These are phyloP conservation scores for Leccinum aurantiacum DNA, from an alignment of 768 basidiomycete species.

Conservation along the genomic window DNA sequence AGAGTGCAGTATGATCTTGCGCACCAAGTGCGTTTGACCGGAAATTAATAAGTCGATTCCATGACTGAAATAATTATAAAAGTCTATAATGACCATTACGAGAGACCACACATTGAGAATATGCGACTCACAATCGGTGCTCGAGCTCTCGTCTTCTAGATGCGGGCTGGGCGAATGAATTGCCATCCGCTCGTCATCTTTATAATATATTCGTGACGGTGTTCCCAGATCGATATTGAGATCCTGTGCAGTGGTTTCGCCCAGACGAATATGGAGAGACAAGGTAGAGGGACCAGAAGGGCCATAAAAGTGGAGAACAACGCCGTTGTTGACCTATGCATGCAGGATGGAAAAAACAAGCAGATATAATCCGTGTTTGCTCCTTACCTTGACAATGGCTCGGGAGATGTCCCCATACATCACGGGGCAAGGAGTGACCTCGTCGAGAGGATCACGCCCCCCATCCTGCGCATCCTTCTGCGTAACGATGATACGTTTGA, in stretches of 20 bases:
- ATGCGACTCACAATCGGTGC: conserved; percentile 48
- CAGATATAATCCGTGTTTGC: background rate
- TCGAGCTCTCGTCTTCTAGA: conserved; percentile 46
- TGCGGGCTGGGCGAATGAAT: conserved; percentile 61
- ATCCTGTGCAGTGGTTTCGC: conserved; percentile 82
- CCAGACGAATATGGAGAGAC: conserved; percentile 61
- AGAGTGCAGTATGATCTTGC: conserved; percentile 84
- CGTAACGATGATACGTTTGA: conserved; percentile 69
- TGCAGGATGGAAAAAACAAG: background rate
- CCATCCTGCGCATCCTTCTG: conserved; percentile 62
- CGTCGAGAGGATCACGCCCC: conserved; percentile 68
- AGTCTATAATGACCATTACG: conserved; percentile 55
- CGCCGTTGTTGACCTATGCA: conserved; percentile 66
- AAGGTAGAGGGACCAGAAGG: conserved; percentile 37
- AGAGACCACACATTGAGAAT: background rate
- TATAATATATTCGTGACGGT: conserved; percentile 75
- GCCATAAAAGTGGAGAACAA: conserved; percentile 68
- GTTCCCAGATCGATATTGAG: conserved; percentile 75
- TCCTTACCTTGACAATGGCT: conserved; percentile 64
- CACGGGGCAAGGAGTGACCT: conserved; percentile 58
- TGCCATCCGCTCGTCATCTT: conserved; percentile 86
- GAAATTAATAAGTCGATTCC: conserved; percentile 87
- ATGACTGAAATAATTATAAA: conserved; percentile 92
- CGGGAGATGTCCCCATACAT: conserved; percentile 74
- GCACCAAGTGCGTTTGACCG: conserved; percentile 65